These are phyloP conservation scores for Aspergillus melleus DNA, from an alignment of 2,329 filamentous ascomycete genomes.

Conservation along the genomic window DNA sequence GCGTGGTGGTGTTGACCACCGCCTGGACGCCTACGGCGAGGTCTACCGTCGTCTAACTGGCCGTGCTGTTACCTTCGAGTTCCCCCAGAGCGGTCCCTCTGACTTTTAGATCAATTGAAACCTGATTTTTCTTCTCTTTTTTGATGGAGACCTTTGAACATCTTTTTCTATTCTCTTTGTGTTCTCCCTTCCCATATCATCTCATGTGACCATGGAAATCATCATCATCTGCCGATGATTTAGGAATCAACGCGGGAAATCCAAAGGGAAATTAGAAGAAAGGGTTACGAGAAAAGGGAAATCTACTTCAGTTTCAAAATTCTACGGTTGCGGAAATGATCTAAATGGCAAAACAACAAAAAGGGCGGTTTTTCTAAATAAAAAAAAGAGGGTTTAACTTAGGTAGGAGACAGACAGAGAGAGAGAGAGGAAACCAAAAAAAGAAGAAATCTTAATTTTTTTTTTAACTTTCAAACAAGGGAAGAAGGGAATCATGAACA, in stretches of 20 bases:
- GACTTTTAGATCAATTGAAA: constrained; percentile 70
- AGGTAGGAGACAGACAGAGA: neutral
- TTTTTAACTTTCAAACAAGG: neutral
- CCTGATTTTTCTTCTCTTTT: constrained; percentile 2
- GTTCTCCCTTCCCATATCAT: constrained; percentile 21
- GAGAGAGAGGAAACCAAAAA: constrained; percentile 1
- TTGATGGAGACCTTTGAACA: constrained; percentile 9
- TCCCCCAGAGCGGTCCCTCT: constrained; percentile 76
- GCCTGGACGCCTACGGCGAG: constrained; percentile 99
- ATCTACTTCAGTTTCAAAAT: neutral
- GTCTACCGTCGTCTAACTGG: constrained; percentile 98
- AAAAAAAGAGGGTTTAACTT: neutral
- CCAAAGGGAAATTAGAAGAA: neutral
- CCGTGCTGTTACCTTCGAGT: constrained; percentile 96
- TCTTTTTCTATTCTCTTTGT: constrained; percentile 26
- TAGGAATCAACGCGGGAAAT: neutral
- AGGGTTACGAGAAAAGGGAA: neutral
- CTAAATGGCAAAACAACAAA: constrained; percentile 5
- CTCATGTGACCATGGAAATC: neutral
- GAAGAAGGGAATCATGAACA: constrained; percentile 2
- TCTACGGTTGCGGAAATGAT: neutral
- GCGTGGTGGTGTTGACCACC: constrained; percentile 98
- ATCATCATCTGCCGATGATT: constrained; percentile 13
- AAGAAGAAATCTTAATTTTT: neutral
- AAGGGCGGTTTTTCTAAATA: neutral